Conservation (phyloP, 2,329 filamentous ascomycete genomes). For the Sordariomycetes sp. region DNA sequence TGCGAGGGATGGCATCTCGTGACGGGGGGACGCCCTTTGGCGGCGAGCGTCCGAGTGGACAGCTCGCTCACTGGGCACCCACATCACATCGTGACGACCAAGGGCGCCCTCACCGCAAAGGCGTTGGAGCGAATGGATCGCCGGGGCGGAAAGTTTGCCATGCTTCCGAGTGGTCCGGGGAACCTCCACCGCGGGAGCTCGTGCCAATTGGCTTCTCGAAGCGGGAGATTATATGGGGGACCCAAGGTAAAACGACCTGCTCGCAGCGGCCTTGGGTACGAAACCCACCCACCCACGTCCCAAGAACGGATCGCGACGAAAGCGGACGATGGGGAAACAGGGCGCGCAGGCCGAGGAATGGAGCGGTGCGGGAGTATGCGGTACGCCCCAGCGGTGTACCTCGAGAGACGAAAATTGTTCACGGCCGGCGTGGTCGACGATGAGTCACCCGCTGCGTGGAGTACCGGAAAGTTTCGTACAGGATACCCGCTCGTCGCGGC, state of each 20-base stretch:
- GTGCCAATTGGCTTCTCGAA: constrained; percentile 1
- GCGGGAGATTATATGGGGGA: not conserved
- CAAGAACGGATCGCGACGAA: not conserved
- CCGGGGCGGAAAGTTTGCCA: not conserved
- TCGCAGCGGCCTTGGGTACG: not conserved
- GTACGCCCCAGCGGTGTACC: not conserved
- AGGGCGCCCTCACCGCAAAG: not conserved
- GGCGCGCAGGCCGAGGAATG: not conserved
- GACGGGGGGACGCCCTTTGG: not conserved
- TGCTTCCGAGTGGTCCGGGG: constrained; percentile 2
- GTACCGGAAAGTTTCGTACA: not conserved
- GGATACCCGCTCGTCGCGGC: not conserved
- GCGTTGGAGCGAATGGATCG: not conserved
- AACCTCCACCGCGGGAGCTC: not conserved
- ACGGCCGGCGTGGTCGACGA: not conserved
- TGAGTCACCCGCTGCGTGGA: not conserved
- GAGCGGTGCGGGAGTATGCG: not conserved
- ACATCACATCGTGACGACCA: not conserved
- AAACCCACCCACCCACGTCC: not conserved
- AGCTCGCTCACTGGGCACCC: not conserved
- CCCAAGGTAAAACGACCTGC: not conserved
- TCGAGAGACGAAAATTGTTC: not conserved
- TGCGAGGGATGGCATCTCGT: not conserved
- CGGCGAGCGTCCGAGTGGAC: not conserved
- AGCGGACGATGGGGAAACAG: not conserved